Conservation (phyloP, 805 yeast species). For the Candida ortonii region DNA sequence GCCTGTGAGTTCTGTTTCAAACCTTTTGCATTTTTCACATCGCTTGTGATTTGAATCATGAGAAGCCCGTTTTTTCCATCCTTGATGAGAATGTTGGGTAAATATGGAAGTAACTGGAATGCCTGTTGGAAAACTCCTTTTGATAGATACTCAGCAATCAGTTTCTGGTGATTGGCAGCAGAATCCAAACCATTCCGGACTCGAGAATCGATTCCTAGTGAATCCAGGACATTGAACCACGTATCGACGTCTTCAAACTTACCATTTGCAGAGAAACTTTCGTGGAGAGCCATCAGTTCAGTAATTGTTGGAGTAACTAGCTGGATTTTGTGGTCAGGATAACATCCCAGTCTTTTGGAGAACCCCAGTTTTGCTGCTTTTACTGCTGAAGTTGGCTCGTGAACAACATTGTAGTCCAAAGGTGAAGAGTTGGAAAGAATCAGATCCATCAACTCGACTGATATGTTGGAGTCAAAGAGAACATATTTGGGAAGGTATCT, state of each 20-base stretch:
- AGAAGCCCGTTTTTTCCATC: slow-evolving; percentile 66
- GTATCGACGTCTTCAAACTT: slow-evolving; percentile 49
- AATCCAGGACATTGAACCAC: slow-evolving; percentile 77
- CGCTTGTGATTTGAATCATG: slow-evolving; percentile 36
- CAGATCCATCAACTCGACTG: slow-evolving; percentile 38
- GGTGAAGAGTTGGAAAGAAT: slow-evolving; percentile 31
- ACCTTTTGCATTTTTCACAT: slow-evolving; percentile 6
- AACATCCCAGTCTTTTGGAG: slow-evolving; percentile 36
- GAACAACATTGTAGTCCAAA: slow-evolving; percentile 37
- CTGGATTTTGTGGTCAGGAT: slow-evolving; percentile 45
- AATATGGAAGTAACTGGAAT: slow-evolving; percentile 69
- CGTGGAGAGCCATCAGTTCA: slow-evolving; percentile 58
- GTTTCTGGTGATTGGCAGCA: slow-evolving; percentile 25
- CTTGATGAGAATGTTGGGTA: slow-evolving; percentile 64
- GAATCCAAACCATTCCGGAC: slow-evolving; percentile 47
- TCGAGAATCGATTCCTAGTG: slow-evolving; percentile 45
- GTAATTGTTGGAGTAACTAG: slow-evolving; percentile 66
- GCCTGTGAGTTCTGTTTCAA: slow-evolving; percentile 3
- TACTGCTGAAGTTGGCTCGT: slow-evolving; percentile 76
- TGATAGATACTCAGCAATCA: slow-evolving; percentile 29
- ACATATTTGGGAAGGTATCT: slow-evolving; percentile 46
- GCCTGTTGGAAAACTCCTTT: slow-evolving; percentile 62
- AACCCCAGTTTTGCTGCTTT: slow-evolving; percentile 53
- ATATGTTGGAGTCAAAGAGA: slow-evolving; percentile 68
- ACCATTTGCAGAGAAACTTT: slow-evolving; percentile 40